Evolutionary conservation across 2,329 filamentous ascomycete genomes (phyloP).

Genomic region (Ceratocystis cubensis): DNA sequence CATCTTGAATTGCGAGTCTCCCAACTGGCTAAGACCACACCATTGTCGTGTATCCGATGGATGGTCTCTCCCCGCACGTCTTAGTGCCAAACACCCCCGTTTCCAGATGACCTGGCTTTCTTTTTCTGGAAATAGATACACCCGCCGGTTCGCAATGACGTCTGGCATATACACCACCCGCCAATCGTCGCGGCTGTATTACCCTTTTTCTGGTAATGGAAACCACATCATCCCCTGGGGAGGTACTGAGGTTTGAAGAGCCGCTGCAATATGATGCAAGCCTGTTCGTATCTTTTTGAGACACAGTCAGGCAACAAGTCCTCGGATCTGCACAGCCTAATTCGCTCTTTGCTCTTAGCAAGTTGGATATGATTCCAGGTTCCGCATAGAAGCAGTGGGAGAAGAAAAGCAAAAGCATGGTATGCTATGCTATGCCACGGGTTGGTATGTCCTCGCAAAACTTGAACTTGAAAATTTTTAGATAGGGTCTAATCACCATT

Average conservation of each 20-base stretch:
- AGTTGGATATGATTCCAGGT: no score
- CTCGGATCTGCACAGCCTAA: no score
- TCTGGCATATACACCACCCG: neutral
- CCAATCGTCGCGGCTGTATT: neutral
- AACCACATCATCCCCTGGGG: neutral
- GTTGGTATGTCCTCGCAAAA: no score
- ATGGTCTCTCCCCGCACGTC: neutral
- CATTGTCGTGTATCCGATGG: neutral
- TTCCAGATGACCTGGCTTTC: neutral
- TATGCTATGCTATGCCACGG: no score
- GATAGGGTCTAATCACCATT: no score
- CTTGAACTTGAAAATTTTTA: no score
- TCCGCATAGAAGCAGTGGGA: no score
- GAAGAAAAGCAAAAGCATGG: no score
- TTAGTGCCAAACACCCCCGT: neutral
- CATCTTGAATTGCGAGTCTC: neutral
- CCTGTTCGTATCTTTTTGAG: neutral
- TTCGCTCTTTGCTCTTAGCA: no score
- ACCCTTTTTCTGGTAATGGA: neutral
- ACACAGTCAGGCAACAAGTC: no score
- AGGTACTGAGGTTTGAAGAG: no score
- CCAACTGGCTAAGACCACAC: neutral
- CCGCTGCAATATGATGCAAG: neutral
- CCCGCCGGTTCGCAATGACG: neutral
- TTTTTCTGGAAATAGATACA: conserved; percentile 2